Conservation (phyloP, 768 basidiomycete genomes). For the Leccinellum albellum region DNA sequence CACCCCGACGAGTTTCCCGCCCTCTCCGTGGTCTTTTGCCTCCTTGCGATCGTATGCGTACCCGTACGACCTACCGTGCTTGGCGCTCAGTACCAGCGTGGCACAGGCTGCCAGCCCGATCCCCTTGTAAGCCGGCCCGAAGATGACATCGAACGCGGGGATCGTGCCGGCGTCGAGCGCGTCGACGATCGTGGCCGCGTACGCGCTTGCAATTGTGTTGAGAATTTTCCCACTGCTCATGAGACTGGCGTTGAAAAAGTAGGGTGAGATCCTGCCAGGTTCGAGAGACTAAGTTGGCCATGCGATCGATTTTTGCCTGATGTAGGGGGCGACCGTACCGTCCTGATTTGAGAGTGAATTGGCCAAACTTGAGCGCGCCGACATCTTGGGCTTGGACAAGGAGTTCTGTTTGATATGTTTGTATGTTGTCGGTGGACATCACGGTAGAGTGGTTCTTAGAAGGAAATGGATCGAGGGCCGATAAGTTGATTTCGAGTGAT, state of each 20-base stretch:
- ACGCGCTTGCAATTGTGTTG: conserved; percentile 71
- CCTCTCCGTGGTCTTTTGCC: conserved; percentile 93
- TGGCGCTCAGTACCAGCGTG: conserved; percentile 66
- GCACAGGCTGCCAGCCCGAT: conserved; percentile 90
- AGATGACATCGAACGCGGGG: conserved; percentile 72
- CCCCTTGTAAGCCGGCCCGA: conserved; percentile 97
- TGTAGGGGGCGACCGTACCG: conserved; percentile 48
- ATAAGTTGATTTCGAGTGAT: no score
- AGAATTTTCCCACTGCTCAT: conserved; percentile 83
- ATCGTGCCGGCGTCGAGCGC: conserved; percentile 30
- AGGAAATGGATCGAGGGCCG: no score
- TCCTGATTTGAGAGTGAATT: conserved; percentile 92
- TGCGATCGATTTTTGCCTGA: neutral
- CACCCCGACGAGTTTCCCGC: conserved; percentile 86
- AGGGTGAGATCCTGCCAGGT: conserved; percentile 71
- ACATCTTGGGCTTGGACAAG: conserved; percentile 65
- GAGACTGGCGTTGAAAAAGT: conserved; percentile 95
- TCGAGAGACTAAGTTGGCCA: neutral
- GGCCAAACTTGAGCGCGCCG: conserved; percentile 83
- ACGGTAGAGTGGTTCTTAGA: neutral
- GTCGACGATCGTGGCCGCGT: conserved; percentile 74
- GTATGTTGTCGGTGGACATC: conserved; percentile 30
- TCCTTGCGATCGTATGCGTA: conserved; percentile 96
- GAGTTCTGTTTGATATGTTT: conserved; percentile 57
- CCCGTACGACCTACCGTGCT: conserved; percentile 63